Base-by-base conservation (phyloP, 1,284 basidiomycete species). In the Austropuccinia psidii region DNA sequence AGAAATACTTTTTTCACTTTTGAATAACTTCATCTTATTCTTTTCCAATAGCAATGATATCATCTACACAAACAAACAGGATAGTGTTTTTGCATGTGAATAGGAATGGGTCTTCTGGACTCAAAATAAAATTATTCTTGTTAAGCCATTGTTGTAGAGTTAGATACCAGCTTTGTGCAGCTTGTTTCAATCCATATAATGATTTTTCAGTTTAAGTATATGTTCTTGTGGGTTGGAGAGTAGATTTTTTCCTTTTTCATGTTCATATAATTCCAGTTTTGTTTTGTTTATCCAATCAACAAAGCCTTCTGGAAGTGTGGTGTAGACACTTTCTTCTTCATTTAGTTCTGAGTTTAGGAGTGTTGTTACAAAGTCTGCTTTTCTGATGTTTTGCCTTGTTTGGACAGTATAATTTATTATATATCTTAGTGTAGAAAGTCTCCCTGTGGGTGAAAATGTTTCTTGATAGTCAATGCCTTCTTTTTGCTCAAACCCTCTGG, bases 181-280 rank as follows among this genome's bases (percentile, higher is more conserved):
- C 49, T 64, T 75, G 74, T 33, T 62, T 58, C 1, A 75, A 35
- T 27, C 74, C 67, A 43, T 75, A 75, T 11, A 75, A 39, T 13
- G 66, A 50, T 13, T 66, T 62, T 15, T 49, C 15, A 75, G 21
- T 50, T 66, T 62, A 19, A n/a, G n/a, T n/a, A n/a, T n/a, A n/a
- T n/a, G n/a, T n/a, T n/a, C n/a, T n/a, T n/a, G n/a, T n/a, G n/a
- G n/a, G n/a, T n/a, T n/a, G n/a, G n/a, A n/a, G n/a, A n/a, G n/a
- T n/a, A 57, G 60, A 15, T 33, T 37, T n/a, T 21, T 39, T 52
- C 37, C 33, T 19, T 29, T 43, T 19, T 11, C 17, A 8, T 66
- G 31, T 55, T 55, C n/a, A 24, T 52, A 35, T 17, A 66, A 52
- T 24, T 29, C 64, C 35, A 33, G 29, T 19, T 35, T 37, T 24